These are phyloP conservation scores for Nymphaea thermarum DNA, from an alignment of 164 flowering plant species.

Conservation along the genomic window DNA sequence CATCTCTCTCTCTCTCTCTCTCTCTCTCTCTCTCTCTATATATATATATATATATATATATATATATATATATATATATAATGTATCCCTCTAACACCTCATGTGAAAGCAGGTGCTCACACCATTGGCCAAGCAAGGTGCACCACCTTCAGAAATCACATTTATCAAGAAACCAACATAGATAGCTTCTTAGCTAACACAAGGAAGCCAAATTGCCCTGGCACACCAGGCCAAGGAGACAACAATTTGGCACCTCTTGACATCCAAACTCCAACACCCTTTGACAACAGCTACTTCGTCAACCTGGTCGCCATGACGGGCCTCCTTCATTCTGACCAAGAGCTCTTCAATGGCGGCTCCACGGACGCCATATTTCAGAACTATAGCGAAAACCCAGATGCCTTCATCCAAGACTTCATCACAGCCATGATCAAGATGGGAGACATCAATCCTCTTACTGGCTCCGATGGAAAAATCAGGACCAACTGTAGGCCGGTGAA, in stretches of 20 bases:
- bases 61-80: too few species aligned
- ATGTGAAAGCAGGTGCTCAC: neutral
- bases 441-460: conserved; percentile 2
- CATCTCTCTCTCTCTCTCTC: neutral
- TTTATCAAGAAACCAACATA: conserved; percentile 2
- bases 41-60: too few species aligned
- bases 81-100: neutral
- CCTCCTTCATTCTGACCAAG: conserved; percentile 10
- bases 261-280: neutral
- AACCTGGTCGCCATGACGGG: conserved; percentile 6
- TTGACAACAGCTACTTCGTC: conserved; percentile 2
- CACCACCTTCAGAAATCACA: neutral
- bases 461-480: neutral
- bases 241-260: conserved; percentile 3
- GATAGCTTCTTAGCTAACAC: conserved; percentile 1
- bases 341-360: conserved; percentile 9
- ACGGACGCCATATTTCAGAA: conserved; percentile 3
- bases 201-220: neutral
- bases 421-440: conserved; percentile 13
- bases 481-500: neutral
- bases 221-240: neutral
- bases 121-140: conserved; percentile 1
- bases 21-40: conserved; percentile 1
- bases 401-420: conserved; percentile 8
- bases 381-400: conserved; percentile 3